These are phyloP conservation scores for Gypsophila paniculata DNA, from an alignment of 179 eudicot genomes.

Conservation along the genomic window DNA sequence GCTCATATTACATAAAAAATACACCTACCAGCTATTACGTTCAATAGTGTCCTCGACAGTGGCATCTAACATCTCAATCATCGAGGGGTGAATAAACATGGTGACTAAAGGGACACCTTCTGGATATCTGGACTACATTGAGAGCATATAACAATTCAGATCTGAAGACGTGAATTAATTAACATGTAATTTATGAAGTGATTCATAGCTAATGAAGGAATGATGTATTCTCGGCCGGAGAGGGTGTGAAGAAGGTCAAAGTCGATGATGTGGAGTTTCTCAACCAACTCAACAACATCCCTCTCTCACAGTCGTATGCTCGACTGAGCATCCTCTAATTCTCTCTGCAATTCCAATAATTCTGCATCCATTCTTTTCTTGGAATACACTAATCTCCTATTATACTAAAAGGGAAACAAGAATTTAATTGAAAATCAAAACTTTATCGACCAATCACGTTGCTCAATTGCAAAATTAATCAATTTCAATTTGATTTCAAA, in stretches of 20 bases:
- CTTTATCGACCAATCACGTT: too few relatives aligned
- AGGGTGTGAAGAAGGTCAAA: slow-evolving; percentile 93
- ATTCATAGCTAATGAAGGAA: slow-evolving; percentile 74
- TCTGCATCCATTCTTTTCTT: slow-evolving; percentile 59
- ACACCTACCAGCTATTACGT: slow-evolving; percentile 88
- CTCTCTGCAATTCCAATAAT: slow-evolving; percentile 74
- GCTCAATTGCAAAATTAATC: too few relatives aligned
- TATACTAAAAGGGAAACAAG: too few relatives aligned
- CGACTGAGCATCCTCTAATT: slow-evolving; percentile 89
- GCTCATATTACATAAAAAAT: too few relatives aligned
- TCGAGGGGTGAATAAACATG: slow-evolving; percentile 78
- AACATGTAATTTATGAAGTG: slow-evolving; percentile 79
- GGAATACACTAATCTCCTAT: too few relatives aligned
- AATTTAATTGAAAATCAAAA: too few relatives aligned
- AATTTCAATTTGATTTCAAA: too few relatives aligned
- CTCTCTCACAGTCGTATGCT: slow-evolving; percentile 87
- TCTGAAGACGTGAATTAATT: too few relatives aligned
- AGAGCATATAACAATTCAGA: slow-evolving; percentile 18
- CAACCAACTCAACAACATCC: slow-evolving; percentile 94
- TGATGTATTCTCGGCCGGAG: slow-evolving; percentile 94
- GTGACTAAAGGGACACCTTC: slow-evolving; percentile 77
- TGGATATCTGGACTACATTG: slow-evolving; percentile 81
- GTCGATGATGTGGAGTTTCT: slow-evolving; percentile 80
- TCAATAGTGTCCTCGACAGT: slow-evolving; percentile 86
- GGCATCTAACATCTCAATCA: slow-evolving; percentile 83